phyloP scores from a whole-genome alignment of 768 basidiomycete species.

The Podaxis mareebaensis region DNA sequence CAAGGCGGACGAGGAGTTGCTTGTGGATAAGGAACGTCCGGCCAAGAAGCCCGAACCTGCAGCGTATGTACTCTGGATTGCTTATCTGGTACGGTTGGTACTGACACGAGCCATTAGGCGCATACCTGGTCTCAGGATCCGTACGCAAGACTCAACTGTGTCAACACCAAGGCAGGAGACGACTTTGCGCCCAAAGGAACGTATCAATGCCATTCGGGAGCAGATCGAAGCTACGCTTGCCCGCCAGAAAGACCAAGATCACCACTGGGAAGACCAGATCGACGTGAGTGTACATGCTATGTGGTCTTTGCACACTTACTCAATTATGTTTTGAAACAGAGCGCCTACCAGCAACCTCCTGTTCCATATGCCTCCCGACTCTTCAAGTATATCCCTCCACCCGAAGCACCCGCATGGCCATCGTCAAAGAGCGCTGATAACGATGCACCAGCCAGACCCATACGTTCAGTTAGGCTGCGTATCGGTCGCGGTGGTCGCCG shows the following conservation, averaged over 20 bases:
- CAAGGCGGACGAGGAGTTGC: constrained; percentile 70
- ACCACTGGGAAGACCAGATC: constrained; percentile 84
- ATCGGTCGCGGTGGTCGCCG: constrained; percentile 82
- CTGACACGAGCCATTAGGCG: constrained; percentile 33
- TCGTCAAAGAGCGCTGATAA: constrained; percentile 29
- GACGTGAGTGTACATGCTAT: constrained; percentile 53
- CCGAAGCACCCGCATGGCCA: constrained; percentile 33
- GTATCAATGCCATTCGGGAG: constrained; percentile 56
- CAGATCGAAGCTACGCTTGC: constrained; percentile 63
- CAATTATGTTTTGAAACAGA: constrained; percentile 36
- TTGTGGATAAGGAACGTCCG: constrained; percentile 70
- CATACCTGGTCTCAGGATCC: constrained; percentile 53
- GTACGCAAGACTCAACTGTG: constrained; percentile 44
- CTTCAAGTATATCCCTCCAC: constrained; percentile 61
- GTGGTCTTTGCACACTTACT: constrained; percentile 6
- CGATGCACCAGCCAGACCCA: constrained; percentile 26
- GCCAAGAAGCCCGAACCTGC: constrained; percentile 55
- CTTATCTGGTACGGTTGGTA: constrained; percentile 1
- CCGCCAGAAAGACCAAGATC: constrained; percentile 70
- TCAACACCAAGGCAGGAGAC: constrained; percentile 47
- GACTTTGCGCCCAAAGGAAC: constrained; percentile 64
- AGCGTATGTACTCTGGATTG: constrained; percentile 23
- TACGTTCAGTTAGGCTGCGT: constrained; percentile 67
- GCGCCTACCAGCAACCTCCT: constrained; percentile 67
- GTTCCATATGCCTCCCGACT: constrained; percentile 60